Base-by-base conservation (phyloP, 345 rosid genomes). In the Fremontodendron californicum region DNA sequence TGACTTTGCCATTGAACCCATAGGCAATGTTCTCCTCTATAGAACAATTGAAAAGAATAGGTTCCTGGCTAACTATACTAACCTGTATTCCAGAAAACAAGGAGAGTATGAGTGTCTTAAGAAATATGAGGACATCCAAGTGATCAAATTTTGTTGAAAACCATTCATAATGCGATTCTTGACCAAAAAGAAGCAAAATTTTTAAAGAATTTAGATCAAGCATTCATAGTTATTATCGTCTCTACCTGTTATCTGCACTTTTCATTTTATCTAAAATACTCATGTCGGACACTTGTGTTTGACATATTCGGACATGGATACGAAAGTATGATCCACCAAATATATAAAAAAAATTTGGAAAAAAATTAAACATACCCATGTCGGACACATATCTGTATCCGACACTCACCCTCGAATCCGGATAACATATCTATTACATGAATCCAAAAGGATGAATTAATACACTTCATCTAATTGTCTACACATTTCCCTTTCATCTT, bases 61-160 rank as follows among this genome's bases (percentile, higher is more conserved):
- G 99, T 85, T 95, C 99, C 81, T 95, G 99, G 86, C 99, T 95
- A 63, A 95, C 99, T 85, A 95, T 93, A 81, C 98, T 93, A 49
- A 92, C 81, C 99, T 95, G 87, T 51, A 81, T 66, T 39, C 27
- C 62, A 57, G 21, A 58, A 57, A 64, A 45, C 72, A 39, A 81
- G 49, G 10, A 16, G 6, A 62, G 7, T 31, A 5, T 66, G 65
- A 13, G 43, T 16, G 5, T 46, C 33, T 61, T 61, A 65, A 64
- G 65, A 77, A 19, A n/a, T 19, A 31, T 69, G n/a, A n/a, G 3
- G 18, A 45, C 15, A 40, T 18, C 3, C 9, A 9, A 40, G 31
- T 16, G 35, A 25, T 43, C 31, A 13, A 46, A 54, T 18, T 9
- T 15, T 51, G 8, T 12, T 71, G 75, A 11, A 67, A 67, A 40